These are phyloP conservation scores for Backusella westeae DNA, from an alignment of 192 early-diverging fungal species.

Conservation along the genomic window DNA sequence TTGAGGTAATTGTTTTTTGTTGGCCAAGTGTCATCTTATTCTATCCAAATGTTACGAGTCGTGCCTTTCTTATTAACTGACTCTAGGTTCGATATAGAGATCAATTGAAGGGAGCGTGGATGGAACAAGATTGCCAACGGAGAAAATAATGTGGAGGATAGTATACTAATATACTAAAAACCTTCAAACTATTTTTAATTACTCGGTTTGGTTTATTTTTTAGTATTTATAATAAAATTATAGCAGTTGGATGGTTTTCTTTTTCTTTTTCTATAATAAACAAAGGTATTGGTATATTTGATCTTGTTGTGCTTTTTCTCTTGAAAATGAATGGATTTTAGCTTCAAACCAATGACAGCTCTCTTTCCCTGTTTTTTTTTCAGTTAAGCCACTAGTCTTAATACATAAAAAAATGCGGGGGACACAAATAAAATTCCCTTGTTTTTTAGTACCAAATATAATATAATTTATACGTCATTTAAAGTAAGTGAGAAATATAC, in stretches of 20 bases:
- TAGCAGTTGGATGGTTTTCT: neutral
- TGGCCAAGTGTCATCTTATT: neutral
- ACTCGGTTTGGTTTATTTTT: neutral
- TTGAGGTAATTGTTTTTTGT: neutral
- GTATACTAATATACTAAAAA: neutral
- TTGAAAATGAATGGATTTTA: neutral
- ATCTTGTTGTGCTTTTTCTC: neutral
- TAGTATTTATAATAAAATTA: neutral
- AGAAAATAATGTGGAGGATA: neutral
- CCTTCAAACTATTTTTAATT: neutral
- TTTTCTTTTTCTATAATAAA: neutral
- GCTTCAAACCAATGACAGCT: neutral
- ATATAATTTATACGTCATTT: neutral
- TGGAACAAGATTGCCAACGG: neutral
- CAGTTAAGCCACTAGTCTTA: neutral
- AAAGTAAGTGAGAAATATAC: neutral
- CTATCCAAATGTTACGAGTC: neutral
- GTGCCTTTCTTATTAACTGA: neutral
- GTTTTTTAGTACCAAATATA: neutral
- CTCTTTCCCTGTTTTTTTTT: neutral
- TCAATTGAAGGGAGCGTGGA: neutral
- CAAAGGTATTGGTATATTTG: neutral
- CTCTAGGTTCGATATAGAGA: neutral
- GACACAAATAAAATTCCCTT: neutral
- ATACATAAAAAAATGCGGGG: neutral